Base-by-base conservation (phyloP, 2,329 filamentous ascomycete genomes). In the Cordyceps farinosa region DNA sequence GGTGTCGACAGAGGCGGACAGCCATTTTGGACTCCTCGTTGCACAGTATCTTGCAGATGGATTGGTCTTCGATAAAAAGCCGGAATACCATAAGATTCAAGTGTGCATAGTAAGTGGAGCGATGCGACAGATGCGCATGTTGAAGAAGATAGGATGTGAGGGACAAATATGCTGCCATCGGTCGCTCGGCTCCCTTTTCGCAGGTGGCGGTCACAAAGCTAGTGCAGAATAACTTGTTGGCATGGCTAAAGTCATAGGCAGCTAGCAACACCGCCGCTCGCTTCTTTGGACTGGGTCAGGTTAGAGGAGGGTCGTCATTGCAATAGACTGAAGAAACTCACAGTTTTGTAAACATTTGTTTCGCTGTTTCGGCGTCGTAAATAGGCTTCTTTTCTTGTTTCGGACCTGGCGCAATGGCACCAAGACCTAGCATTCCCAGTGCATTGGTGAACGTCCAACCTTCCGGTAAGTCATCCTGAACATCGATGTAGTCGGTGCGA, bases 161-260 rank as follows among this genome's bases (percentile, higher is more conserved):
- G 0, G 94, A 98, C 34, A 98, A 79, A 72, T 94, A 96, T 68
- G 86, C 88, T 53, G 89, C 87, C 66, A 99, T 88, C 0, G 93
- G 90, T 1, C 88, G 84, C 70, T 94, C 88, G 55, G 85, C 81
- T 48, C 82, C 85, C 68, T 88, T 88, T 55, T 87, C 86, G 1
- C 87, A 76, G 6, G 84, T 72, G 30, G 87, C 73, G 2, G 86
- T 88, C 58, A 97, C 86, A 50, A 99, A 78, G 69, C 90, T 93
- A 73, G 91, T 90, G 74, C 91, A 94, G 76, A 99, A 98, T 9
- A 97, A 82, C 76, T 97, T 98, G 79, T 98, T 99, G 40, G 93
- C 90, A 72, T 96, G 90, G 3, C 88, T 87, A 73, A 98, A 98
- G 74, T 98, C 95, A 73, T 98, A 99, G 0, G 91, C 89, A 0